Conservation (phyloP, 129 eudicot species). For the Flaveria trinervia region DNA sequence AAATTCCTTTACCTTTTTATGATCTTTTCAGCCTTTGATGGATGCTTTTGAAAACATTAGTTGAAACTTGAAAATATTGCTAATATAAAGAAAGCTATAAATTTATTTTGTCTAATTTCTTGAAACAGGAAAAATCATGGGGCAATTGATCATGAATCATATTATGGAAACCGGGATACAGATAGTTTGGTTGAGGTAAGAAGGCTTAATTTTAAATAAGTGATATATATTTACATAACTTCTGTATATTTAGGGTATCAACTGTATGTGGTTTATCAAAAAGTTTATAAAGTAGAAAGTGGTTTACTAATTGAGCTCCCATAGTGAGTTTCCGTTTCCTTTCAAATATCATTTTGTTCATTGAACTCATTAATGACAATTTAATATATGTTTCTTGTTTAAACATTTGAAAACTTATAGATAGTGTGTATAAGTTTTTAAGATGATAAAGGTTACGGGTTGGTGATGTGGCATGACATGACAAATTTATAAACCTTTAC, state of each 20-base stretch:
- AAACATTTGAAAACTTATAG: not conserved
- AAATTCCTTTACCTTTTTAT: not conserved
- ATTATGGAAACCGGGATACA: conserved; percentile 81
- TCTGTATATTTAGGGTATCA: not conserved
- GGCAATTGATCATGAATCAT: conserved; percentile 67
- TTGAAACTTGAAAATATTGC: not conserved
- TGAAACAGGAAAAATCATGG: conserved; percentile 51
- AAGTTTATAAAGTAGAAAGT: not conserved
- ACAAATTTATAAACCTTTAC: not conserved
- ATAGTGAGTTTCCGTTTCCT: no score
- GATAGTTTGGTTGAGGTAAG: conserved; percentile 66
- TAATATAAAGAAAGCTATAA: not conserved
- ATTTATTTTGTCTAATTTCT: not conserved
- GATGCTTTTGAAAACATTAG: not conserved
- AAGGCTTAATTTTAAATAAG: not conserved
- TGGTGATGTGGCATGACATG: not conserved
- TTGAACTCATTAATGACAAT: not conserved
- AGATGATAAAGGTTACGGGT: not conserved
- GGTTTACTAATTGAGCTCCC: not conserved
- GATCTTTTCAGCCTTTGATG: not conserved
- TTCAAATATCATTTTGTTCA: not conserved
- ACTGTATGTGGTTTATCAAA: not conserved
- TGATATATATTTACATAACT: not conserved
- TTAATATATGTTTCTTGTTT: not conserved
- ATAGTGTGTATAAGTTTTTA: not conserved